Evolutionary conservation across 371 early-diverging fungal genomes (phyloP).

Genomic region (Mortierella sp.): DNA sequence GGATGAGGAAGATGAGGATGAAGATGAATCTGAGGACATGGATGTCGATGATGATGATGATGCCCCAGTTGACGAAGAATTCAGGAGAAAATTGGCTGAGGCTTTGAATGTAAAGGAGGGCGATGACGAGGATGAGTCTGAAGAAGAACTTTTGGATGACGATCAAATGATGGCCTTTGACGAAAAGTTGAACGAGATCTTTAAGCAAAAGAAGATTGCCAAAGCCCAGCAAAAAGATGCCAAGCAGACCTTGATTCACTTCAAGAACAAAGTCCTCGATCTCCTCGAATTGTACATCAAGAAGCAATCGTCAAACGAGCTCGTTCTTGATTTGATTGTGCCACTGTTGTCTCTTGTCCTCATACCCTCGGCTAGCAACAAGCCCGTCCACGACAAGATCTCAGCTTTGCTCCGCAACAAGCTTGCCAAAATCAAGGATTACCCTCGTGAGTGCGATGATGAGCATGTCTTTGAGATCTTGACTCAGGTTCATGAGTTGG

Average conservation of each 20-base stretch:
- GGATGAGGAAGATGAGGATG: slow-evolving; percentile 59
- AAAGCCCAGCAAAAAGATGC: slow-evolving; percentile 74
- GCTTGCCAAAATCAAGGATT: slow-evolving; percentile 72
- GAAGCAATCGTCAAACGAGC: slow-evolving; percentile 76
- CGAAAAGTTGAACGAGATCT: slow-evolving; percentile 91
- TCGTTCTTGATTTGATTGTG: slow-evolving; percentile 76
- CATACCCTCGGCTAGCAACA: slow-evolving; percentile 66
- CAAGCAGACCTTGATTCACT: slow-evolving; percentile 84
- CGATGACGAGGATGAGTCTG: slow-evolving; percentile 63
- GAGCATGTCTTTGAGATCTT: slow-evolving; percentile 71
- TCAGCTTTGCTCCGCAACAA: slow-evolving; percentile 71
- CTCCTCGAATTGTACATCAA: slow-evolving; percentile 82
- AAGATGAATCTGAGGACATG: slow-evolving; percentile 56
- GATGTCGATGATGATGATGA: slow-evolving; percentile 46
- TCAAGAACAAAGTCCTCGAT: slow-evolving; percentile 90
- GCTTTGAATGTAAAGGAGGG: slow-evolving; percentile 68
- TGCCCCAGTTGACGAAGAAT: slow-evolving; percentile 72
- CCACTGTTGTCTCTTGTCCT: slow-evolving; percentile 76
- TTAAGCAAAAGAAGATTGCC: slow-evolving; percentile 82
- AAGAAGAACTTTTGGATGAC: slow-evolving; percentile 83
- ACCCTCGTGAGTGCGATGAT: slow-evolving; percentile 67
- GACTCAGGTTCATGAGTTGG: slow-evolving; percentile 77
- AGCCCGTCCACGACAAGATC: slow-evolving; percentile 79
- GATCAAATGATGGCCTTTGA: slow-evolving; percentile 95
- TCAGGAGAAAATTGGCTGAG: slow-evolving; percentile 74